Percentiles rank a stretch among this genome's conserved stretches.
phyloP scores from a whole-genome alignment of 1,284 basidiomycete genomes.

The Baeospora myosura region DNA sequence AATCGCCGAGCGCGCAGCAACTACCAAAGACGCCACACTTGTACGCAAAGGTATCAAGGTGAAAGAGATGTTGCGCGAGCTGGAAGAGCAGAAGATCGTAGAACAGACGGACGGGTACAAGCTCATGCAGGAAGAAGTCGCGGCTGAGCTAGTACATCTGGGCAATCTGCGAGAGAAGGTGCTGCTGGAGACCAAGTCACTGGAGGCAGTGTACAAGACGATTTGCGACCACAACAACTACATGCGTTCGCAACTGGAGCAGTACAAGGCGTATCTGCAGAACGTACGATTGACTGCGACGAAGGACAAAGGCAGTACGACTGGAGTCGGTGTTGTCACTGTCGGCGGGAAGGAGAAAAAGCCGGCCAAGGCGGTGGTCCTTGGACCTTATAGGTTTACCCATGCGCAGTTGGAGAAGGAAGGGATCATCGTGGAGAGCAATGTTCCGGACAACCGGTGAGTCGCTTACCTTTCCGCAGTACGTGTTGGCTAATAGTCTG shows the following conservation, averaged over 20 bases:
- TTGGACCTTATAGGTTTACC: slow-evolving; percentile 95
- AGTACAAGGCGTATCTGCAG: slow-evolving; percentile 98
- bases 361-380: slow-evolving; percentile 72
- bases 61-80: slow-evolving; percentile 95
- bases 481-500: slow-evolving; percentile 6
- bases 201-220: slow-evolving; percentile 97
- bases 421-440: slow-evolving; percentile 98
- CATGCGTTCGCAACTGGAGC: slow-evolving; percentile 90
- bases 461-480: slow-evolving; percentile 20
- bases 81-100: slow-evolving; percentile 87
- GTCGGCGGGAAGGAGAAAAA: slow-evolving; percentile 98
- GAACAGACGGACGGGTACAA: slow-evolving; percentile 80
- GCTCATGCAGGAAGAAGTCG: slow-evolving; percentile 96
- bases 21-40: slow-evolving; percentile 91
- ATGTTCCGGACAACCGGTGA: slow-evolving; percentile 94
- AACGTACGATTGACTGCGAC: slow-evolving; percentile 89
- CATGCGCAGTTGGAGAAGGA: slow-evolving; percentile 98
- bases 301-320: slow-evolving; percentile 78
- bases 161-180: slow-evolving; percentile 97
- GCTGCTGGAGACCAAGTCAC: slow-evolving; percentile 81
- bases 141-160: slow-evolving; percentile 90
- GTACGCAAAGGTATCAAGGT: slow-evolving; percentile 98
- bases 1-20: slow-evolving; percentile 92
- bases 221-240: slow-evolving; percentile 99
- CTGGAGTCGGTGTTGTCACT: slow-evolving; percentile 89